Evolutionary conservation across 2,329 filamentous ascomycete species (phyloP).

Genomic region (Cladosporium sp.): DNA sequence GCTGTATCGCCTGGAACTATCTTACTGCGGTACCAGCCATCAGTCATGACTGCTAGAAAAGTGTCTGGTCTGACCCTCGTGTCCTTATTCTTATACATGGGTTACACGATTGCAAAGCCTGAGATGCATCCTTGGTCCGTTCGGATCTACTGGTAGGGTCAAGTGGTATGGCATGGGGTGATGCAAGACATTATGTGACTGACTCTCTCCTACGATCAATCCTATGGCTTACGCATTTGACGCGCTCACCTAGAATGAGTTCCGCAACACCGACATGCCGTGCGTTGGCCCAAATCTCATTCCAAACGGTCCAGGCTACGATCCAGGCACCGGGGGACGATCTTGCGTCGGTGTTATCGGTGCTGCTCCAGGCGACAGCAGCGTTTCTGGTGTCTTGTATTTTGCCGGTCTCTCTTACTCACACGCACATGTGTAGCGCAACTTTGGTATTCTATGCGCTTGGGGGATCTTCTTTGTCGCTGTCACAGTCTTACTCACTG

Average conservation of each 20-base stretch:
- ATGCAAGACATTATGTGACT: neutral
- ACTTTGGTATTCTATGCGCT: conserved; percentile 64
- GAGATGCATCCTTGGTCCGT: conserved; percentile 18
- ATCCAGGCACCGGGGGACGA: conserved; percentile 25
- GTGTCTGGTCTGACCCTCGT: conserved; percentile 27
- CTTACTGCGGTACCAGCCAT: too few relatives aligned
- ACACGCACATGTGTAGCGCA: conserved; percentile 44
- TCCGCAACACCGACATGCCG: conserved; percentile 51
- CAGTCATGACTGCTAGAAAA: conserved; percentile 28
- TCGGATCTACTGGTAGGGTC: neutral
- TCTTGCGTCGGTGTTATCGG: conserved; percentile 49
- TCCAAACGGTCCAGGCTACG: conserved; percentile 37
- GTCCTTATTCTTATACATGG: conserved; percentile 1
- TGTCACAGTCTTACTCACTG: conserved; percentile 57
- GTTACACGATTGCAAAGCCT: conserved; percentile 30
- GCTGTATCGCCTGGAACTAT: conserved; percentile 27
- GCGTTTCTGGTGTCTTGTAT: conserved; percentile 59
- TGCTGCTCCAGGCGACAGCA: conserved; percentile 50
- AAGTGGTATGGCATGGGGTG: conserved; percentile 15
- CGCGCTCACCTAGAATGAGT: conserved; percentile 48
- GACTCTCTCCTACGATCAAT: conserved; percentile 48
- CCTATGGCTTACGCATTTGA: conserved; percentile 28
- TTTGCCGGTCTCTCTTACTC: conserved; percentile 51
- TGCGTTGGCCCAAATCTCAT: conserved; percentile 49
- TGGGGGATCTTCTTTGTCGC: conserved; percentile 59